These are phyloP conservation scores for Dendrostoma leiphaemia DNA, from an alignment of 2,329 filamentous ascomycete species.

Conservation along the genomic window DNA sequence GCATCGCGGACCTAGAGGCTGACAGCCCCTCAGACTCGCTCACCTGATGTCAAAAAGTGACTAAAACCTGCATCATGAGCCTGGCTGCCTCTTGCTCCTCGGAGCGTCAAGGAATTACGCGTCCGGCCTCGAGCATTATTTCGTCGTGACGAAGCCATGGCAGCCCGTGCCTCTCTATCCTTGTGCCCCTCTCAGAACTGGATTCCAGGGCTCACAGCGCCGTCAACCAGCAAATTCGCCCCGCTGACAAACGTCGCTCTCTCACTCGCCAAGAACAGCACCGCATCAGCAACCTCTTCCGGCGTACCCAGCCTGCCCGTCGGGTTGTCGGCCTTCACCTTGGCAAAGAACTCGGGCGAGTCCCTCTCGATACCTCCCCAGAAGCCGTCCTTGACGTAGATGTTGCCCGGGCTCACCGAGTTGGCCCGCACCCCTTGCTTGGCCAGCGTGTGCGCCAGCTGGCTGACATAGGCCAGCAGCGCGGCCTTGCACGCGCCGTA, in stretches of 20 bases:
- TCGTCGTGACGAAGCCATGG: not conserved
- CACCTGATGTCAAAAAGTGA: no score
- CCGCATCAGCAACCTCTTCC: conserved; percentile 23
- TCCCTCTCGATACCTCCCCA: conserved; percentile 31
- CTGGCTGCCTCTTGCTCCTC: no score
- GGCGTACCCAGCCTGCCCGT: conserved; percentile 22
- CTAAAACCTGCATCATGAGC: no score
- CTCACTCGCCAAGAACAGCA: conserved; percentile 20
- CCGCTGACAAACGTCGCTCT: conserved; percentile 21
- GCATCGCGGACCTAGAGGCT: no score
- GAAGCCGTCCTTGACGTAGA: conserved; percentile 34
- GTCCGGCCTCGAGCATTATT: not conserved
- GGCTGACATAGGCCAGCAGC: conserved; percentile 33
- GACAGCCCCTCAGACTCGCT: no score
- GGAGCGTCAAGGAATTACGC: no score
- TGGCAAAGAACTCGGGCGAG: conserved; percentile 28
- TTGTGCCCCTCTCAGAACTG: conserved; percentile 12
- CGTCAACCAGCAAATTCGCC: conserved; percentile 21
- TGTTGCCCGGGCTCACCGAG: conserved; percentile 33
- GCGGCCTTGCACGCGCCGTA: conserved; percentile 36
- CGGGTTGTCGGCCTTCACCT: conserved; percentile 19
- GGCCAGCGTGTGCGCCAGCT: conserved; percentile 32
- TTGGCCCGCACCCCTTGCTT: conserved; percentile 34
- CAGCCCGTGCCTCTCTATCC: not conserved
- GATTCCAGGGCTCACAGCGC: conserved; percentile 19